Evolutionary conservation across 495 filamentous ascomycete genomes (phyloP), one percentile per base, ranked within the genome.

Genomic region (Penicillium atrosanguineum): DNA sequence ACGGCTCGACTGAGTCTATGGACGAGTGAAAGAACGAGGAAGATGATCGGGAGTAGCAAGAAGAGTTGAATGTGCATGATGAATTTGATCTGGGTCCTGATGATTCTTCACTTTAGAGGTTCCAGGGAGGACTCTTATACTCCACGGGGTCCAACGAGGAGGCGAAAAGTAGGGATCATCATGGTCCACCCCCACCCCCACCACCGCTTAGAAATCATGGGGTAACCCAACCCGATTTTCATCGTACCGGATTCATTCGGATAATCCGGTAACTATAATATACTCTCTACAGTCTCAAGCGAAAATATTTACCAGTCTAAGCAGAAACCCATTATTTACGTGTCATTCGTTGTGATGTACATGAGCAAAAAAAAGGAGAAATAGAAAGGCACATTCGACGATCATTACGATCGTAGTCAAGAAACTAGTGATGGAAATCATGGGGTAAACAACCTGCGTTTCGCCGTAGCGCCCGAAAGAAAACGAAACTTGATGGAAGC

Each of bases 121-220:
- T 23, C 23, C 5, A 23, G 23, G 23, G 23, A 5, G 23, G 5
- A 2, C 23, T 23, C 23, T 23, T 23, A 23, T 23, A 23, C 23
- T 23, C 23, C 23, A 23, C 23, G 23, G 23, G 23, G 23, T 5
- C 2, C 23, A 23, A 23, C 23, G 23, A 23, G 23, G 23, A 23
- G 5, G 23, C 23, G 23, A 23, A 23, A 23, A 5, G 2, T 23
- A 23, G 23, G 23, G 23, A 23, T 23, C 23, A 23, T 23, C 23
- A 23, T 23, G 23, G 23, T 56, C 57, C 57, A 44, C 57, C 63
- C 63, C 63, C 63, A 57, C 63, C 60, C 63, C 60, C 63, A 55
- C 63, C 62, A 52, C 59, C 59, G 53, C 57, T 50, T 48, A 12
- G 28, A 31, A 1, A 31, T 37, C 15, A 44, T 57, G 40, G 44